Conservation (phyloP, 1,139 yeast species). For the Hyphopichia khmerensis region DNA sequence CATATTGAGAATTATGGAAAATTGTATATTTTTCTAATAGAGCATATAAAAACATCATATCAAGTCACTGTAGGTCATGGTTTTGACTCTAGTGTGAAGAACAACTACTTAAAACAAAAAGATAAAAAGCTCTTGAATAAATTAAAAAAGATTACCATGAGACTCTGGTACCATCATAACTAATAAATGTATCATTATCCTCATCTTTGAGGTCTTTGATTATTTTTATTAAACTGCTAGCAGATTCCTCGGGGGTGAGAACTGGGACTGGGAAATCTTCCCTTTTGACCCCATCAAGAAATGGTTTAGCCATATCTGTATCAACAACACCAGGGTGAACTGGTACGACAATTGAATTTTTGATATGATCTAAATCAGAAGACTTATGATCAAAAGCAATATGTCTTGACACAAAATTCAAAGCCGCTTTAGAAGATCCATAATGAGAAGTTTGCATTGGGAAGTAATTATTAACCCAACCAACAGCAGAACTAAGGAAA, state of each 20-base stretch:
- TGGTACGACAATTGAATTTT: constrained; percentile 20
- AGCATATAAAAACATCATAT: too few relatives aligned
- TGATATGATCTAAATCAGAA: constrained; percentile 5
- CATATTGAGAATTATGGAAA: too few relatives aligned
- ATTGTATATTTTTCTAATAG: too few relatives aligned
- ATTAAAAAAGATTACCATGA: constrained; percentile 7
- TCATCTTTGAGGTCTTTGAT: constrained; percentile 5
- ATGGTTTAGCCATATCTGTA: constrained; percentile 18
- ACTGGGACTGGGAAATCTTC: constrained; percentile 30
- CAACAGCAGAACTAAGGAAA: constrained; percentile 5
- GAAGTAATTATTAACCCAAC: neutral
- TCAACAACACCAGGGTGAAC: constrained; percentile 30
- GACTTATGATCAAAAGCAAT: constrained; percentile 1
- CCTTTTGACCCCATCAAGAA: constrained; percentile 24
- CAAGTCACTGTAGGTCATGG: too few relatives aligned
- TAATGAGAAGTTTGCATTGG: neutral
- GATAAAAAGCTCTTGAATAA: too few relatives aligned
- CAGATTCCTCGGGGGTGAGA: constrained; percentile 8
- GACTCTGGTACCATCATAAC: constrained; percentile 8
- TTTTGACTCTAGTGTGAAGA: too few relatives aligned
- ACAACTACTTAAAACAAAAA: too few relatives aligned
- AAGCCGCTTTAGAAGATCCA: constrained; percentile 1
- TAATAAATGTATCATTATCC: constrained; percentile 9
- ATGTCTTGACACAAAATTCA: constrained; percentile 8
- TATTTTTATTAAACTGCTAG: constrained; percentile 1